These are phyloP conservation scores for Trifolium pratense DNA, from an alignment of 306 rosid species.

Conservation along the genomic window DNA sequence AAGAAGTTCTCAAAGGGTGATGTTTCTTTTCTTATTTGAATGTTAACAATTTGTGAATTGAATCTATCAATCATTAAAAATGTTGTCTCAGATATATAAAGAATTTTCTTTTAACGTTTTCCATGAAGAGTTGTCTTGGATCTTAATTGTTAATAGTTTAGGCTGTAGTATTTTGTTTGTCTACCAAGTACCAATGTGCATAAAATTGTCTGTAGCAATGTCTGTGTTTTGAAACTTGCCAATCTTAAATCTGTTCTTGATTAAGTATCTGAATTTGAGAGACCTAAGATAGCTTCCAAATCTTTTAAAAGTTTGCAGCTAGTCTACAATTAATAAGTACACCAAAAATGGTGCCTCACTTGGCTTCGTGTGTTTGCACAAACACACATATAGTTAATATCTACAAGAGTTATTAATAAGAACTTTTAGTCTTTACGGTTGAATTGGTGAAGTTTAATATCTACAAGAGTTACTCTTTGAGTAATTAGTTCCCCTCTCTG, in stretches of 20 bases:
- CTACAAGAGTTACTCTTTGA: not conserved
- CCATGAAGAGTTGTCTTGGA: not conserved
- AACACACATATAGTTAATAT: not conserved
- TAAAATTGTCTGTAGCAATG: constrained; percentile 22
- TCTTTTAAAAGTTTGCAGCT: constrained; percentile 8
- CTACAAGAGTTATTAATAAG: not conserved
- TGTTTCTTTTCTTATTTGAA: constrained; percentile 40
- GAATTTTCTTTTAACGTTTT: not conserved
- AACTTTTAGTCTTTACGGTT: not conserved
- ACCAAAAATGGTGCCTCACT: not conserved
- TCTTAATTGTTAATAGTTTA: constrained; percentile 25
- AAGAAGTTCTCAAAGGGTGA: constrained; percentile 86
- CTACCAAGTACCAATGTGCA: not conserved
- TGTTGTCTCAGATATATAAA: constrained; percentile 30
- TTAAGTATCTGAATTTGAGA: constrained; percentile 28
- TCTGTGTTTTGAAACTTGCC: constrained; percentile 34
- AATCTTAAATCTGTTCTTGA: constrained; percentile 23
- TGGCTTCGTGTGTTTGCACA: not conserved
- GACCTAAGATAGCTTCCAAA: constrained; percentile 8
- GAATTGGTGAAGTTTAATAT: constrained; percentile 1
- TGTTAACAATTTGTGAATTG: constrained; percentile 27
- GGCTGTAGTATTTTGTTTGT: constrained; percentile 12
- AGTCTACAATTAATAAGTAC: constrained; percentile 6
- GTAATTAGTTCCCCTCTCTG: not conserved
- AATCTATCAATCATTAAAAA: constrained; percentile 18